Base-by-base conservation (phyloP, 2,329 filamentous ascomycete genomes). In the Zarea fungicola region DNA sequence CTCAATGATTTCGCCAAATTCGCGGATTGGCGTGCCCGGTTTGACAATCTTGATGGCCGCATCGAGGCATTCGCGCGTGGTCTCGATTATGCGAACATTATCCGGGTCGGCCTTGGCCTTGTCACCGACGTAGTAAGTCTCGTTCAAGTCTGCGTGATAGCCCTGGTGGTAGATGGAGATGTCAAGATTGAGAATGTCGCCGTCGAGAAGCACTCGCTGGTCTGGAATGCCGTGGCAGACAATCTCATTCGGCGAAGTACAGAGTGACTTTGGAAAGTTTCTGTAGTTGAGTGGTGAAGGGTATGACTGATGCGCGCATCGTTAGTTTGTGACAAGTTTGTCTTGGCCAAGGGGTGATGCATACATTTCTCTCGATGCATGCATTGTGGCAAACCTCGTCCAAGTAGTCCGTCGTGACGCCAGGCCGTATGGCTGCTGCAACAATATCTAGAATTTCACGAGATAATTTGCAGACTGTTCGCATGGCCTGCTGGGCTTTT, bases 201-300 rank as follows among this genome's bases (percentile, higher is more conserved):
- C 93, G 58, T 99, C 91, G 54, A 89, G 71, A 1, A 99, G 77
- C 5, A 87, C 77, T 48, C 92, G 82, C 65, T 95, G 83, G 63
- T 99, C 93, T 9, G 93, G 93, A 55, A 99, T 99, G 44, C 93
- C 93, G 75, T 99, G 93, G 74, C 93, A 99, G 66, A 99, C 97
- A 55, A 96, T 87, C 70, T 99, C 93, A 74, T 99, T 99, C 40
- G 88, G 72, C 3, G 91, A 97, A 4, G 91, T 97, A 71, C 93
- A 99, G 54, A 96, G 87, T 0, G 93, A 99, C 73, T 99, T 99
- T 56, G 93, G 93, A 71, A 97, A 99, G 67, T 91, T 77, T 74
- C 88, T 87, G 72, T 97, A 97, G 73, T 96, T 96, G 23, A 97
- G 74, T 1, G 92, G 89, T 1, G 92, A 96, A 0, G 92, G 92